Evolutionary conservation across 1,284 basidiomycete genomes (phyloP), one percentile per base, ranked within the genome.

Genomic region (Hortiboletus rubellus): DNA sequence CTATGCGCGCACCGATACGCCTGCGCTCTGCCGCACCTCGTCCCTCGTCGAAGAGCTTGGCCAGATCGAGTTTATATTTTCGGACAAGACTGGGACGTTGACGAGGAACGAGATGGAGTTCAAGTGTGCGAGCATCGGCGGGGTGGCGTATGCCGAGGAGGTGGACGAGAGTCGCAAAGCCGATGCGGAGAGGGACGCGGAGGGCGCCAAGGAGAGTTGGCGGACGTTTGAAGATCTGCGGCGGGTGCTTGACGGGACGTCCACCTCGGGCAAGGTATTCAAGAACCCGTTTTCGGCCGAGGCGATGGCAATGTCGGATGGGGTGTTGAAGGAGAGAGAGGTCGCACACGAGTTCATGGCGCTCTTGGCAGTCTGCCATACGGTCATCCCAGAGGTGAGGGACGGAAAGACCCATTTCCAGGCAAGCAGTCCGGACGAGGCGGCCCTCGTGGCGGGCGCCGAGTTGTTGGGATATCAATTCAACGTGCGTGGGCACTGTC

Each of bases 21-120:
- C 97, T 0, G 97, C 97, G 0, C 81, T 98, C 10, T 99, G 97
- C 72, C 88, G 96, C 22, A 99, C 97, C 0, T 98, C 95, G 2
- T 96, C 94, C 5, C 85, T 99, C 30, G 97, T 99, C 10, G 97
- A 99, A 74, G 97, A 99, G 71, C 87, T 99, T 12, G 97, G 97
- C 0, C 96, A 98, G 74, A 98, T 99, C 63, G 94, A 97, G 76
- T 99, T 96, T 72, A 94, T 99, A 31, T 99, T 99, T 76, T 95
- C 92, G 52, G 97, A 99, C 80, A 99, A 99, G 79, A 99, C 96
- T 0, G 96, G 96, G 5, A 99, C 97, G 1, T 80, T 99, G 37
- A 99, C 96, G 5, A 84, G 94, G 58, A 99, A 99, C 76, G 92
- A 97, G 75, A 99, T 99, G 97, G 95, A 98, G 75, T 99, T 99